A percentile compares a stretch with the other conserved stretches of the same genome.
Conservation (phyloP, 345 rosid genomes). For the Capsella bursapastoris region DNA sequence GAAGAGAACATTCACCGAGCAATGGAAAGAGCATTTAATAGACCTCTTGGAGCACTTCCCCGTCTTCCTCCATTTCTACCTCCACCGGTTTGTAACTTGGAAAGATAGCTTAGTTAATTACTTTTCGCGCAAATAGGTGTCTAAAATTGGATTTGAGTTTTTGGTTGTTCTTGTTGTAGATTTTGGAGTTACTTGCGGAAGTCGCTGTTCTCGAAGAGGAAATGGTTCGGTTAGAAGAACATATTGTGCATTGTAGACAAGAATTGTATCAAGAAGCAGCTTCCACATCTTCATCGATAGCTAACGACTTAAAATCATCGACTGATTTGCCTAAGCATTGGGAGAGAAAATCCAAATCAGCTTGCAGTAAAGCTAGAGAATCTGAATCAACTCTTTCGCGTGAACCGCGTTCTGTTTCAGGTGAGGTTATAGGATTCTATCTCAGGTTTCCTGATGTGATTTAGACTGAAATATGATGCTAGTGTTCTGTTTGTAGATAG, state of each 20-base stretch:
- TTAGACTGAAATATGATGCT: constrained; percentile 1
- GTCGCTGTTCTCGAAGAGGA: constrained; percentile 97
- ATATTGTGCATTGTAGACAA: constrained; percentile 69
- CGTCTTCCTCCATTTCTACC: constrained; percentile 96
- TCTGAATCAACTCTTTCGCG: constrained; percentile 35
- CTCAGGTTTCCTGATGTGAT: background rate
- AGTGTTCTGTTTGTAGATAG: constrained; percentile 39
- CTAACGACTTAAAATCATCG: background rate
- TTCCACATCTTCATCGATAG: constrained; percentile 54
- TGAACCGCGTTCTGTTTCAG: constrained; percentile 45
- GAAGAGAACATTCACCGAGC: constrained; percentile 93
- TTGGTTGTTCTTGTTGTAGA: constrained; percentile 50
- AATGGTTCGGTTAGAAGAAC: constrained; percentile 81
- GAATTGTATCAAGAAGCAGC: constrained; percentile 79
- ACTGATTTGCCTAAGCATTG: constrained; percentile 37
- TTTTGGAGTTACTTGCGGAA: constrained; percentile 87
- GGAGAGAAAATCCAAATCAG: constrained; percentile 37
- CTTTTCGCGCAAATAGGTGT: background rate
- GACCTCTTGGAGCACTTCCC: constrained; percentile 93
- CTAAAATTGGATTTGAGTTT: background rate
- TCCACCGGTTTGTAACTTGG: constrained; percentile 57
- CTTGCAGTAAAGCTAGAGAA: constrained; percentile 35
- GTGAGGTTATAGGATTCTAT: constrained; percentile 39
- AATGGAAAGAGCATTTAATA: constrained; percentile 77
- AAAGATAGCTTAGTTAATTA: background rate